A percentile compares a stretch with the other conserved stretches of the same genome.
Conservation (phyloP, 2,329 filamentous ascomycete species). For the Cadophora luteo-olivacea region DNA sequence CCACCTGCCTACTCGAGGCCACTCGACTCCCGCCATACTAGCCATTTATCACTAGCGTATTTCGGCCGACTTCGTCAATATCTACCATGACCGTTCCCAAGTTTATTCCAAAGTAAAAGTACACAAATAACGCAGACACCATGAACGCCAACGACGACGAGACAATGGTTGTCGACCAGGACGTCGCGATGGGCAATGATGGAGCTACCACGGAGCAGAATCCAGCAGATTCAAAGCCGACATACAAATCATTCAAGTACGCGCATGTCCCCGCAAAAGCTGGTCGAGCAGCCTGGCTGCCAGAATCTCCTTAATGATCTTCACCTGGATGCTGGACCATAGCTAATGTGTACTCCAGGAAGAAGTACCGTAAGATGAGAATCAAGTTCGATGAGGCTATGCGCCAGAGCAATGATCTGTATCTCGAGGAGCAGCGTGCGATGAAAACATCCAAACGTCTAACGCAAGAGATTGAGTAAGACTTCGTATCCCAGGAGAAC, state of each 20-base stretch:
- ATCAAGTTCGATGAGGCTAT: slow-evolving; percentile 78
- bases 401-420: slow-evolving; percentile 81
- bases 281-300: slow-evolving; percentile 27
- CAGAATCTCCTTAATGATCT: not conserved
- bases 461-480: slow-evolving; percentile 91
- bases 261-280: slow-evolving; percentile 36
- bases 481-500: not conserved
- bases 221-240: slow-evolving; percentile 39
- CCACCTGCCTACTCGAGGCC: not conserved
- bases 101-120: not conserved
- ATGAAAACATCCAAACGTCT: slow-evolving; percentile 82
- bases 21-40: not conserved
- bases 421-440: slow-evolving; percentile 81
- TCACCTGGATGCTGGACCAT: not conserved
- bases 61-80: not conserved
- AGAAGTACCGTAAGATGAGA: slow-evolving; percentile 95
- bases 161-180: slow-evolving; percentile 22
- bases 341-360: slow-evolving; percentile 68
- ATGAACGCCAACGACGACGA: slow-evolving; percentile 30
- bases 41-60: not conserved
- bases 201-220: slow-evolving; percentile 26
- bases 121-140: slow-evolving; percentile 12
- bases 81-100: not conserved
- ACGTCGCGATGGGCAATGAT: slow-evolving; percentile 28
- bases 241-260: slow-evolving; percentile 49